A percentile compares a stretch with the other conserved stretches of the same genome.
These are phyloP conservation scores for Xerocomus nothofagi DNA, from an alignment of 1,284 basidiomycete species.

Conservation along the genomic window DNA sequence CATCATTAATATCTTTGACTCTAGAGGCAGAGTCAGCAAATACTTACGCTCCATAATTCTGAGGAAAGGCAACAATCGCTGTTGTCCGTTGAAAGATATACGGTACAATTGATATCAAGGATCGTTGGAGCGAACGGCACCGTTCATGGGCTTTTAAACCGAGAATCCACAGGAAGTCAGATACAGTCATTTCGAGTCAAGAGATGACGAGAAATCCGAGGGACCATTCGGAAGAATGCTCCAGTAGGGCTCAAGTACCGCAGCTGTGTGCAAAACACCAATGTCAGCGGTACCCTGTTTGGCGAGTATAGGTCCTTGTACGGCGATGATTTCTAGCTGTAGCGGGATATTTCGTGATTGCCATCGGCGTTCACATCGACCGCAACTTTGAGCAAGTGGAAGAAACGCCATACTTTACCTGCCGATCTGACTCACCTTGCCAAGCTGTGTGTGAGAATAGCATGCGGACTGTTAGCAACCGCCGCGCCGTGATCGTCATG, in stretches of 20 bases:
- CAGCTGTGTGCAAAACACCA: slow-evolving; percentile 22
- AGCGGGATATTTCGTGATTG: slow-evolving; percentile 15
- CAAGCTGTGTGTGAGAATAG: slow-evolving; percentile 37
- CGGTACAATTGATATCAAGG: slow-evolving; percentile 6
- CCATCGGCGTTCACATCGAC: slow-evolving; percentile 23
- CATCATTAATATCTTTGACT: slow-evolving; percentile 10
- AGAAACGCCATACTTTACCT: slow-evolving; percentile 30
- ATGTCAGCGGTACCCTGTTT: slow-evolving; percentile 20
- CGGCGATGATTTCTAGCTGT: slow-evolving; percentile 20
- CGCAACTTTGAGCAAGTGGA: slow-evolving; percentile 19
- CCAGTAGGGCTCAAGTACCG: slow-evolving; percentile 15
- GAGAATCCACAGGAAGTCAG: slow-evolving; percentile 27
- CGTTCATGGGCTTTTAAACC: slow-evolving; percentile 26
- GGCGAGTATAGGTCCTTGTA: slow-evolving; percentile 10
- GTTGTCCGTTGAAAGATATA: slow-evolving; percentile 3
- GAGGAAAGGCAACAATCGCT: background rate
- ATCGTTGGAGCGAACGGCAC: slow-evolving; percentile 7
- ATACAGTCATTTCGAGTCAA: slow-evolving; percentile 30
- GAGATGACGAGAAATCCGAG: slow-evolving; percentile 21
- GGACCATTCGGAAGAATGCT: slow-evolving; percentile 2
- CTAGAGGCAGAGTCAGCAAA: background rate
- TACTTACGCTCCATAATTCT: slow-evolving; percentile 26
- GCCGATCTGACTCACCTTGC: slow-evolving; percentile 31
- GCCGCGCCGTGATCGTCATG: slow-evolving; percentile 13
- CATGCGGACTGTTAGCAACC: slow-evolving; percentile 10